Base-by-base conservation (phyloP, 1,139 yeast species). In the Casaregolazyma lundiana region DNA sequence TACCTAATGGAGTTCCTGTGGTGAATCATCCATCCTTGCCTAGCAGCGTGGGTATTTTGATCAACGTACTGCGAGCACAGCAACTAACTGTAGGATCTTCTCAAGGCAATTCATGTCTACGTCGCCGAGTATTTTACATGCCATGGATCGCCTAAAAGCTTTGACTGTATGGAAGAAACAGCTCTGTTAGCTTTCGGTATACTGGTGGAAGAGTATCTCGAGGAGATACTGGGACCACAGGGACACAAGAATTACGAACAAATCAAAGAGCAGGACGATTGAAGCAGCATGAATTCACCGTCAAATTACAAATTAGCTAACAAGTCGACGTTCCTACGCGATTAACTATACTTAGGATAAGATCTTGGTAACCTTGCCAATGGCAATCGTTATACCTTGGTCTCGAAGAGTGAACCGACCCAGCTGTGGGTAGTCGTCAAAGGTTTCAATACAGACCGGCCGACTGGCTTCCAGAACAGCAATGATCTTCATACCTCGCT, bases 401-500 rank as follows among this genome's bases (percentile, higher is more conserved):
- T 92, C 98, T 76, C 99, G 88, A 68, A 92, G 78, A 35, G 98
- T 92, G 68, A 92, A 92, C 70, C 99, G 84, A 66, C 98, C 99
- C 62, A 92, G 78, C 71, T 92, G 97, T 56, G 92, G 97, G 66
- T 89, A 86, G 63, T 87, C 95, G 55, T 76, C 81, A 66, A 84
- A 92, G 45, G 95, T 84, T 72, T 92, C 99, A 47, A 92, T 84
- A 75, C 97, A 92, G 35, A 92, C 86, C 19, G 95, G 88, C 59
- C 81, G 90, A 44, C 80, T 75, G 16, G 88, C 76, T 70, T 90
- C 97, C 62, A 92, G 74, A 42, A 84, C 78, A 35, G 97, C 98
- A 67, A 92, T 89, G 59, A 92, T 81, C 80, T 88, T 90, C 97
- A 92, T 92, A 60, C 99, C 99, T 78, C 88, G 88, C 72, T 90